phyloP scores from a whole-genome alignment of 305 asterid species.

The Fraxinus ornus region DNA sequence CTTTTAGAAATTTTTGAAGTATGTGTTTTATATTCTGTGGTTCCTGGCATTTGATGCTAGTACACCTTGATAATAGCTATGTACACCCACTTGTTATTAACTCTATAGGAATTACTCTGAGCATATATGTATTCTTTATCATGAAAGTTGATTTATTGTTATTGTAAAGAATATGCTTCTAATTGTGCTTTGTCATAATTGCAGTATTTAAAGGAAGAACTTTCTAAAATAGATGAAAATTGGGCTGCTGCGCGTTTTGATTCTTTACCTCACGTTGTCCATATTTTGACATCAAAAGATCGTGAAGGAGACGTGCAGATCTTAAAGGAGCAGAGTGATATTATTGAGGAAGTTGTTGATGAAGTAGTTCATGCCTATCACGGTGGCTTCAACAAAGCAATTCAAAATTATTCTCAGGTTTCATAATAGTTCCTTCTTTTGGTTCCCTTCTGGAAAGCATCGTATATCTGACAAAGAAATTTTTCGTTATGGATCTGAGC shows the following conservation, averaged over 20 bases:
- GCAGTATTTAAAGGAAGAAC: conserved; percentile 90
- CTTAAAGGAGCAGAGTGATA: conserved; percentile 94
- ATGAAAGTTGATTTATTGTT: conserved; percentile 1
- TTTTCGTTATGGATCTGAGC: conserved; percentile 9
- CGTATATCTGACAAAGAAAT: conserved; percentile 8
- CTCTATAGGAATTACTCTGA: background rate
- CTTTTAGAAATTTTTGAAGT: background rate
- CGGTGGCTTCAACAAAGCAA: conserved; percentile 96
- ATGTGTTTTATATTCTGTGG: background rate
- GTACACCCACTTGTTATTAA: background rate
- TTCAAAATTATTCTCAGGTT: conserved; percentile 99
- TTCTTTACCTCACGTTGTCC: conserved; percentile 97
- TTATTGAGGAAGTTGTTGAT: conserved; percentile 96
- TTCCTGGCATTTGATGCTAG: conserved; percentile 15
- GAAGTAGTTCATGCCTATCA: conserved; percentile 99
- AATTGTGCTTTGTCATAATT: conserved; percentile 32
- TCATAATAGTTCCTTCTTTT: conserved; percentile 23
- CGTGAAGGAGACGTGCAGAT: conserved; percentile 83
- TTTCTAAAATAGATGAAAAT: conserved; percentile 85
- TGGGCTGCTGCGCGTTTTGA: conserved; percentile 98
- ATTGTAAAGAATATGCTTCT: conserved; percentile 35
- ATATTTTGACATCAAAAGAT: conserved; percentile 91
- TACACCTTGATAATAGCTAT: background rate
- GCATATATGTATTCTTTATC: conserved; percentile 15
- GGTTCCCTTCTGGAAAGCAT: conserved; percentile 18